Evolutionary conservation across 805 yeast genomes (phyloP).

Genomic region (Candida methanosorbosa): DNA sequence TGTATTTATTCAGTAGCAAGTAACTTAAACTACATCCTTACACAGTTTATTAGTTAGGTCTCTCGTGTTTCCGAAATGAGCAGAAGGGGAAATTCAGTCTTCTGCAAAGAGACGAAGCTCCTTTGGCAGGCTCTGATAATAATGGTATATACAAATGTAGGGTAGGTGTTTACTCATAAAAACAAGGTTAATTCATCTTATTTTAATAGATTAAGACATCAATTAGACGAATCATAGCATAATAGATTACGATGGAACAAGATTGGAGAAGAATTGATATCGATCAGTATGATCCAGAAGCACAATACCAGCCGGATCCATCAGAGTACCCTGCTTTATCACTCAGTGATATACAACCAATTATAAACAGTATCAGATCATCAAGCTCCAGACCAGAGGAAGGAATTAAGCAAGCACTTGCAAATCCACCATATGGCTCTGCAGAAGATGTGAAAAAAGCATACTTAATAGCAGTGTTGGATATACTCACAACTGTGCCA

Average conservation of each 20-base stretch:
- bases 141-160: too few species aligned
- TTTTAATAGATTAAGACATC: too few species aligned
- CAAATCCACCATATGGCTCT: conserved; percentile 79
- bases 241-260: background rate
- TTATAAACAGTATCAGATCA: conserved; percentile 50
- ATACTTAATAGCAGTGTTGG: conserved; percentile 53
- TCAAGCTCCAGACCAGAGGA: conserved; percentile 52
- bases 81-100: too few species aligned
- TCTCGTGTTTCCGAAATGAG: too few species aligned
- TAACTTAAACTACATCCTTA: too few species aligned
- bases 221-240: too few species aligned
- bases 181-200: too few species aligned
- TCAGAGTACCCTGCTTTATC: conserved; percentile 32
- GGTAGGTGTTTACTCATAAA: too few species aligned
- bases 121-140: too few species aligned
- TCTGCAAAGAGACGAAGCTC: too few species aligned
- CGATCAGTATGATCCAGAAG: conserved; percentile 84
- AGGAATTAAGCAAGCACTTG: conserved; percentile 57
- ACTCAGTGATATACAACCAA: conserved; percentile 43
- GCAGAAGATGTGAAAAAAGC: conserved; percentile 45
- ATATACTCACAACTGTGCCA: conserved; percentile 58
- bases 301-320: conserved; percentile 26
- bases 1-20: too few species aligned
- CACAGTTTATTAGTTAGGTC: too few species aligned
- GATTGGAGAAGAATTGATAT: conserved; percentile 95